Evolutionary conservation across 768 basidiomycete species (phyloP).

Genomic region (Pleurotus tuoliensis): DNA sequence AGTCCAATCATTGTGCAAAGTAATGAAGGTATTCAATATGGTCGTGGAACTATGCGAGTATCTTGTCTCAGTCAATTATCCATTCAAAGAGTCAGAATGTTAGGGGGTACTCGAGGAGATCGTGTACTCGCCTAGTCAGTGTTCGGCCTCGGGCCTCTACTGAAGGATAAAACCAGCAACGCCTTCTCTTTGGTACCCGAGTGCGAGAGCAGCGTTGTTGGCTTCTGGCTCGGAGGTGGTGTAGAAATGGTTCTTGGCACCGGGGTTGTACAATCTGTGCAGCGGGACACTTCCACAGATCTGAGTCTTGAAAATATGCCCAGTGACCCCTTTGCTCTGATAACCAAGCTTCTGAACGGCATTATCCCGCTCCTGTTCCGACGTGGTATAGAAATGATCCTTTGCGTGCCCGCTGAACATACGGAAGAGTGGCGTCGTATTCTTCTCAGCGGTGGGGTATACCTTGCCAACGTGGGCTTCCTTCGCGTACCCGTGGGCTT

Average conservation of each 20-base stretch:
- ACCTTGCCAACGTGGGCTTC: background rate
- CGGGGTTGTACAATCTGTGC: background rate
- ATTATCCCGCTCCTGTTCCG: background rate
- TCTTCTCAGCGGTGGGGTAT: slow-evolving; percentile 1
- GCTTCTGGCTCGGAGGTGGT: background rate
- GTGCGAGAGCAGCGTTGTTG: background rate
- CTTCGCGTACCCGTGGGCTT: background rate
- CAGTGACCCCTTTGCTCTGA: background rate
- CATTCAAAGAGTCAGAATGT: too few species aligned
- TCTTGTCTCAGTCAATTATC: too few species aligned
- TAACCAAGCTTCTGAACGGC: background rate
- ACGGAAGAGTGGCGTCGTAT: background rate
- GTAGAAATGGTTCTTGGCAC: background rate
- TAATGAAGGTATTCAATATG: too few species aligned
- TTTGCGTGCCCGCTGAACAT: background rate
- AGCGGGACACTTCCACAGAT: too few species aligned
- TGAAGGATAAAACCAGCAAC: background rate
- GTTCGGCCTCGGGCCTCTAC: too few species aligned
- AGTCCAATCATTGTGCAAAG: too few species aligned
- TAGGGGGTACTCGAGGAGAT: too few species aligned
- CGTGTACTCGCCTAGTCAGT: too few species aligned
- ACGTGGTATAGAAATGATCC: background rate
- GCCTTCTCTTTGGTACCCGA: background rate
- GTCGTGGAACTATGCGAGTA: too few species aligned
- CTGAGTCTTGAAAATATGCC: background rate